Evolutionary conservation across 2,329 filamentous ascomycete species (phyloP).

Genomic region (Cucurbitaria berberidis): DNA sequence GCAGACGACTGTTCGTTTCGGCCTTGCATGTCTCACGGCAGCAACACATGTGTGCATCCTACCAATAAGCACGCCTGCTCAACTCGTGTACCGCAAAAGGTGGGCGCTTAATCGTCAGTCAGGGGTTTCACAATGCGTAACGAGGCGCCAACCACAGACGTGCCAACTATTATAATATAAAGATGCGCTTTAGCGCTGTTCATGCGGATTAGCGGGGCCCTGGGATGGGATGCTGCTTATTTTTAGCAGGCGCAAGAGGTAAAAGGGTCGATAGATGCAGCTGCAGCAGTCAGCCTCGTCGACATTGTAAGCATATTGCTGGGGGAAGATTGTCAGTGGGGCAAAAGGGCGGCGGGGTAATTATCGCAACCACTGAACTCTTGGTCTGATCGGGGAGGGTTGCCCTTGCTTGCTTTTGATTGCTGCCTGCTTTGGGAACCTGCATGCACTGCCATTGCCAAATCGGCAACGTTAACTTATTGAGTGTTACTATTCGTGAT

Average conservation of each 20-base stretch:
- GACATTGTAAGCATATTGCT: not conserved
- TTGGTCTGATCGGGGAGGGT: not conserved
- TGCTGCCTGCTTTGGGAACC: not conserved
- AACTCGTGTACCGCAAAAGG: not conserved
- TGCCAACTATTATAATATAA: too few species aligned
- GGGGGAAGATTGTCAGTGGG: not conserved
- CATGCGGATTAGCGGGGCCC: not conserved
- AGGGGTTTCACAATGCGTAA: not conserved
- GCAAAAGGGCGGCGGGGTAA: not conserved
- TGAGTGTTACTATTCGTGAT: not conserved
- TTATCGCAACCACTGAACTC: not conserved
- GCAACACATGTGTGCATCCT: not conserved
- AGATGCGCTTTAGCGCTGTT: not conserved
- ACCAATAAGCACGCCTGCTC: constrained; percentile 1
- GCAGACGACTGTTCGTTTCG: not conserved
- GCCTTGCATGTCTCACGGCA: not conserved
- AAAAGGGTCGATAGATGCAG: not conserved
- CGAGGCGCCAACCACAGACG: not conserved
- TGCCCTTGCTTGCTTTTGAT: not conserved
- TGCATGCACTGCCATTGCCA: not conserved
- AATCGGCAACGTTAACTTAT: constrained; percentile 2
- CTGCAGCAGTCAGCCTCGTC: not conserved
- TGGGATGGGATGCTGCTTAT: not conserved
- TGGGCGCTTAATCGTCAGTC: not conserved
- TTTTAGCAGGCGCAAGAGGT: not conserved